Base-by-base conservation (phyloP, 768 basidiomycete species). In the Hygrocybe coccinea region DNA sequence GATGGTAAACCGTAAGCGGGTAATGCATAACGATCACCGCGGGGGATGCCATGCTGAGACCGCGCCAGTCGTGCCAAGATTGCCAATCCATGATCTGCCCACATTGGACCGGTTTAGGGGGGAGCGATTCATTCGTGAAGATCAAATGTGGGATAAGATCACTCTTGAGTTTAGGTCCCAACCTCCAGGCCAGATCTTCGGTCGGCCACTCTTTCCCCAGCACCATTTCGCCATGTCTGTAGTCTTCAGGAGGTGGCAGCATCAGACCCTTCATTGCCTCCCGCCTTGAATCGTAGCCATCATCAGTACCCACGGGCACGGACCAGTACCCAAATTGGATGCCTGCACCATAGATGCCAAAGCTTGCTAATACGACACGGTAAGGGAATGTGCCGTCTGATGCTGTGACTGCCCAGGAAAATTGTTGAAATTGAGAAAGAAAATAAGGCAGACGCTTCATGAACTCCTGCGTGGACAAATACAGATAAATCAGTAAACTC, bases 61-160 rank as follows among this genome's bases (percentile, higher is more conserved):
- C 67, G 35, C 75, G 69, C 75, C 74, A 76, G 38, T 64, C 58
- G 57, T 76, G 69, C 71, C 74, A 76, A n/a, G 73, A 72, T 37
- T 67, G 67, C 75, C 75, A 77, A 62, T 72, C 71, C 17, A 62
- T 59, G 34, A 75, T 61, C 17, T 69, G 65, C 29, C 52, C 62
- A 2, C 62, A 62, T n/a, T 65, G 63, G 38, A 52, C 65, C 15
- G 69, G 64, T 33, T 22, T 53, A 1, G 73, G 71, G 50, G 73
- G 69, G 22, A 54, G 29, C 25, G 33, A 46, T 37, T 62, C 62
- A 29, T 50, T 52, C 48, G 65, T 63, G 47, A 74, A 76, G 39
- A 56, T 57, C 8, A 74, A 48, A 45, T 54, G 62, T 7, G 72
- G 72, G 43, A 72, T 63, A 1, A 72, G 44, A 50, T 54, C 58